Base-by-base conservation (phyloP, 306 rosid genomes). In the Abrus precatorius region DNA sequence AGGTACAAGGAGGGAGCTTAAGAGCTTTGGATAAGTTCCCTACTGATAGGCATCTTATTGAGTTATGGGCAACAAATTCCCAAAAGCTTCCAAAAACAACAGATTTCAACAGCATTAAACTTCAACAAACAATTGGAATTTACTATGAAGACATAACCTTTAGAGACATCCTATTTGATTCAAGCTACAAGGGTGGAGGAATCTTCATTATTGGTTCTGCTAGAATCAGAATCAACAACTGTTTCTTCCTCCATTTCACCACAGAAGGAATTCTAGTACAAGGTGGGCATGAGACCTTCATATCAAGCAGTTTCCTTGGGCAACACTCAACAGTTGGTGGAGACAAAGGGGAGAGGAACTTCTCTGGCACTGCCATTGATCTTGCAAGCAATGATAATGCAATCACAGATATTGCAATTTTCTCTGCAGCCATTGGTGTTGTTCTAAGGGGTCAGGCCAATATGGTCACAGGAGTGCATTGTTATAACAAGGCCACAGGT, bases 141-240 rank as follows among this genome's bases (percentile, higher is more conserved):
- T 75, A 80, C 85, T 91, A 89, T 20, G 93, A 91, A 80, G 96
- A 89, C 84, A 89, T 89, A 79, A 91, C 93, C 9, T 91, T 91
- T 20, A 44, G 88, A 1, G 93, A 87, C 80, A 76, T 89, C 0
- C 88, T 87, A 62, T 91, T 91, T 28, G 95, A 91, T 80, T 91
- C 95, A 0, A 60, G 90, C 80, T 85, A 71, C 38, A 71, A 76
- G 47, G 90, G 89, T 27, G 94, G 94, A 79, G 94, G 92, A 1
- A 67, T 90, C 55, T 84, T 76, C 75, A n/a, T 88, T 3, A 36
- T 85, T 1, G 89, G 88, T 77, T 88, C 92, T 0, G 91, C 83
- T 0, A 68, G 94, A 80, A 85, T 82, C 71, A 84, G 94, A 1
- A 88, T 90, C 61, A 78, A 69, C 84, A 83, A 83, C 28, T 90